Evolutionary conservation across 257 asterid species (phyloP).

Genomic region (Jacaranda copaia): DNA sequence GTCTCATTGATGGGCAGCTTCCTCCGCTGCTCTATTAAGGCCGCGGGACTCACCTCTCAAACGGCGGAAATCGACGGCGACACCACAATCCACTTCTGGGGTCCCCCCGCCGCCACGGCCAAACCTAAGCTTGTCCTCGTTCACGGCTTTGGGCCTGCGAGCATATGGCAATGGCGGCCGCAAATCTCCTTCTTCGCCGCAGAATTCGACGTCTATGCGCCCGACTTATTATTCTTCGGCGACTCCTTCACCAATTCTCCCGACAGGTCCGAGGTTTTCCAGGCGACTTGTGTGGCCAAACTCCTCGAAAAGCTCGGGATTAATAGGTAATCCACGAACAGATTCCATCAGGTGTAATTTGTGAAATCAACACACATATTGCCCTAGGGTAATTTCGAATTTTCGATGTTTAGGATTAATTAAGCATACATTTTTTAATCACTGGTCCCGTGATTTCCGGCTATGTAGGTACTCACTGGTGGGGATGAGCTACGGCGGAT

Average conservation of each 20-base stretch:
- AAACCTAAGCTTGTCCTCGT: constrained; percentile 68
- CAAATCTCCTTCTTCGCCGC: constrained; percentile 60
- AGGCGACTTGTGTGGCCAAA: constrained; percentile 63
- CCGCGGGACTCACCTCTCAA: constrained; percentile 67
- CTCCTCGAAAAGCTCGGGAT: constrained; percentile 60
- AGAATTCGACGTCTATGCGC: constrained; percentile 63
- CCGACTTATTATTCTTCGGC: constrained; percentile 80
- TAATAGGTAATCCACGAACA: constrained; percentile 21
- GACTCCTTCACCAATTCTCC: constrained; percentile 54
- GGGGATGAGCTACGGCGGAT: constrained; percentile 93
- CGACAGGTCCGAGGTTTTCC: constrained; percentile 74
- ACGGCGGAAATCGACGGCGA: constrained; percentile 54
- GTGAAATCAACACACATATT: too few species aligned
- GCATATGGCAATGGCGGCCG: constrained; percentile 81
- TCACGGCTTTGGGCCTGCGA: constrained; percentile 80
- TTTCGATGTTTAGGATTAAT: too few species aligned
- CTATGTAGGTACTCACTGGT: constrained; percentile 51
- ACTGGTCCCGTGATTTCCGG: background rate
- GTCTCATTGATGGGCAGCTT: constrained; percentile 51
- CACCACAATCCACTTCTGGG: constrained; percentile 80
- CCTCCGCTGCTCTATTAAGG: constrained; percentile 56
- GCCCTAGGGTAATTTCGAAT: too few species aligned
- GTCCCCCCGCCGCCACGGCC: constrained; percentile 50
- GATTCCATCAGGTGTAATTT: too few species aligned
- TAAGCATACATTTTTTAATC: background rate